Base-by-base conservation (phyloP, 83 land plant genomes). In the Picea engelmannii region DNA sequence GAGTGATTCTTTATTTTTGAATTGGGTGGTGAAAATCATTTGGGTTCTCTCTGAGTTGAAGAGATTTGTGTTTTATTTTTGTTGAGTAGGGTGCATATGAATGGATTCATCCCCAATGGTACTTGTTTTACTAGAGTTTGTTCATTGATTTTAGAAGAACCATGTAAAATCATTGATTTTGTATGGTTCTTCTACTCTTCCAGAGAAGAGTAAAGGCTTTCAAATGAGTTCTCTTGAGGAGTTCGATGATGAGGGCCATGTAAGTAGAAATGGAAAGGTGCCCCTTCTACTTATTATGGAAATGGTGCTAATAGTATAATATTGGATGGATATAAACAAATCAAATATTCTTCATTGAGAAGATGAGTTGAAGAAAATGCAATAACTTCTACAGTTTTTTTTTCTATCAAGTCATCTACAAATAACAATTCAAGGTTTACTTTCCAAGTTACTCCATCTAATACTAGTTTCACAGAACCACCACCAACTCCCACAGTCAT, bases 221-320 rank as follows among this genome's bases (percentile, higher is more conserved):
- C 89, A 84, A 76, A 91, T 88, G 91, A 86, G 84, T 79, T 91
- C 87, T 21, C 84, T 76, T 82, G 93, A 91, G 67, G 81, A 66
- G 58, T 63, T 61, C 49, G 70, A 66, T 40, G 79, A 63, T 5
- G 70, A 64, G 70, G 58, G 70, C 31, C 24, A 21, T 79, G 81
- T 13, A 21, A 64, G 27, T 31, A 63, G 7, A 17, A 64, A 12
- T 64, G 81, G 78, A 70, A 21, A 23, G 18, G 52, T n/a, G 2
- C 15, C 55, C 6, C 42, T 23, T 79, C 63, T 63, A n/a, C 23
- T 21, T 65, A 70, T 79, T 6, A 42, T 64, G 15, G 86, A 52
- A 87, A 90, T 6, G 40, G 65, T 18, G 31, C 31, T 27, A 27
- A 27, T 27, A 27, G 31, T 27, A 27, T 27, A 27, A 27, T 27